Evolutionary conservation across 257 asterid genomes (phyloP).

Genomic region (Plantago ovata): DNA sequence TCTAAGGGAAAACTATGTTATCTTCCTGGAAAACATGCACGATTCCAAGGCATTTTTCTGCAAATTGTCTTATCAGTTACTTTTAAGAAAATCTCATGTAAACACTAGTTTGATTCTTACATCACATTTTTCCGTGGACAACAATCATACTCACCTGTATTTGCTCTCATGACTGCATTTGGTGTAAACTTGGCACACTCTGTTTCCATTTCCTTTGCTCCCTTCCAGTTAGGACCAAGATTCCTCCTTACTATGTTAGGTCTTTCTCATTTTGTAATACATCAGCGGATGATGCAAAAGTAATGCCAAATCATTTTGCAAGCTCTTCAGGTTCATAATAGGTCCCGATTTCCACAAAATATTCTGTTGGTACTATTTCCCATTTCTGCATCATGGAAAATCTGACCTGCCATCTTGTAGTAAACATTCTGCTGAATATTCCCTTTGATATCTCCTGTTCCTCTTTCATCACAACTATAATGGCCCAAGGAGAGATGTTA

Average conservation of each 20-base stretch:
- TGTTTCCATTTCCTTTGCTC: background rate
- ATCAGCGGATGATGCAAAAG: background rate
- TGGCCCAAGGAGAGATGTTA: background rate
- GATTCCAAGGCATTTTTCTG: no score
- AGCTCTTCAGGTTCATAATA: background rate
- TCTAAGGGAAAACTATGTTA: no score
- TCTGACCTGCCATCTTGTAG: background rate
- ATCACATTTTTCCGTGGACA: no score
- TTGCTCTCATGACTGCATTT: background rate
- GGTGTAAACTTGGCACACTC: background rate
- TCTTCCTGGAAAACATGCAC: no score
- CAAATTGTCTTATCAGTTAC: no score
- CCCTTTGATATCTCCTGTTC: background rate
- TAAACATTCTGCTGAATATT: background rate
- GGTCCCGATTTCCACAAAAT: no score
- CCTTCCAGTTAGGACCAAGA: background rate
- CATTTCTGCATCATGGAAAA: background rate
- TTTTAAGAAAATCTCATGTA: no score
- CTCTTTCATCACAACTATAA: background rate
- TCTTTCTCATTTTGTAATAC: background rate
- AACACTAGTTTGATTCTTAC: no score
- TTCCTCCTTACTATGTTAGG: background rate
- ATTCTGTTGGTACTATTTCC: background rate
- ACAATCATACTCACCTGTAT: background rate
- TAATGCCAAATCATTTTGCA: background rate